phyloP scores from a whole-genome alignment of 1,284 basidiomycete species.

The Ganoderma resinaceum region DNA sequence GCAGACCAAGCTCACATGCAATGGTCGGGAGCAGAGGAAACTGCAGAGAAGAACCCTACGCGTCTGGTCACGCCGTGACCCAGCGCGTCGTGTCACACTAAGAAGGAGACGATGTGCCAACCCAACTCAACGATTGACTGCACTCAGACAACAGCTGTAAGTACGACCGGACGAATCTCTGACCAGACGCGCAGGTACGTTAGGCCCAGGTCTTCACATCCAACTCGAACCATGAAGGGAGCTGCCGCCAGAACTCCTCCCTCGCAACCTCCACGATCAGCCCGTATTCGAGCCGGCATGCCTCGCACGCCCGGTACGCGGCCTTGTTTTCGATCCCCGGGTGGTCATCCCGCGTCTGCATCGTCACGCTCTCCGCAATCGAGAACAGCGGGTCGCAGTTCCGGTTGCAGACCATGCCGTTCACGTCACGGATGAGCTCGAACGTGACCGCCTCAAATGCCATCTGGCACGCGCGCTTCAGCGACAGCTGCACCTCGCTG shows the following conservation, averaged over 20 bases:
- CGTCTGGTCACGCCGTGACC: conserved; percentile 28
- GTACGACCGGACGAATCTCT: not conserved
- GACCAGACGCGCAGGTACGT: conserved; percentile 19
- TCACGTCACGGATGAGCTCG: conserved; percentile 72
- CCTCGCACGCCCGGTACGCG: conserved; percentile 66
- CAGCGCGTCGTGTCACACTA: conserved; percentile 21
- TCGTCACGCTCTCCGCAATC: conserved; percentile 66
- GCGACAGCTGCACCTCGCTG: conserved; percentile 49
- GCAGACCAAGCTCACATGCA: not conserved
- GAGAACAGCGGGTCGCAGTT: conserved; percentile 74
- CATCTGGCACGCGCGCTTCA: conserved; percentile 63
- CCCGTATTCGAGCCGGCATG: conserved; percentile 66
- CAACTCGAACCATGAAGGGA: conserved; percentile 73
- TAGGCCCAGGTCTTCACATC: conserved; percentile 58
- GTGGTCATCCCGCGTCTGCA: conserved; percentile 62
- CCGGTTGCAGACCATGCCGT: conserved; percentile 68
- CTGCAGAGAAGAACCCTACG: conserved; percentile 1
- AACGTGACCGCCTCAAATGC: conserved; percentile 76
- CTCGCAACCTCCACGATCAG: conserved; percentile 60
- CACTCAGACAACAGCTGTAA: conserved; percentile 3
- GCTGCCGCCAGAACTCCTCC: conserved; percentile 66
- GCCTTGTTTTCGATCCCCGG: conserved; percentile 48
- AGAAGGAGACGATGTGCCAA: conserved; percentile 6
- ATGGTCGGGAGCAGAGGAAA: not conserved
- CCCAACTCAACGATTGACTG: conserved; percentile 3